Evolutionary conservation across 768 basidiomycete species (phyloP).

Genomic region (Trametes coccinea): DNA sequence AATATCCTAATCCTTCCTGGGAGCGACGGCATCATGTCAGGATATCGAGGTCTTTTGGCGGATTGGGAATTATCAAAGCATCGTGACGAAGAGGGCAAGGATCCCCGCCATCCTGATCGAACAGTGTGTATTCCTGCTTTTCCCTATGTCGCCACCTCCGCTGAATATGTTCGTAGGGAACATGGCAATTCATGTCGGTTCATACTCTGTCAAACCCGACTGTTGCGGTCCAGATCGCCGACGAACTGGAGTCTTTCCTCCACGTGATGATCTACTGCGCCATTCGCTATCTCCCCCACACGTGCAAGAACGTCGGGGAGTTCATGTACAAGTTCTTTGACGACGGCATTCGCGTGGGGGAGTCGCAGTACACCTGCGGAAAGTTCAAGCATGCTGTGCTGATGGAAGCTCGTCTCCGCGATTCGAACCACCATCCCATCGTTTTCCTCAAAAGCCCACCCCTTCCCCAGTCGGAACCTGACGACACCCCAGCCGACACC

Average conservation of each 20-base stretch:
- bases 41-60: not conserved
- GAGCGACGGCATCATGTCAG: not conserved
- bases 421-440: not conserved
- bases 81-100: not conserved
- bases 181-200: not conserved
- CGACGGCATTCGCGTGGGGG: not conserved
- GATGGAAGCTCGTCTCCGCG: not conserved
- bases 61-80: conserved; percentile 14
- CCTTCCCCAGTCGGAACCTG: not conserved
- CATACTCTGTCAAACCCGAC: not conserved
- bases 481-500: not conserved
- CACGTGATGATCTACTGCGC: not conserved
- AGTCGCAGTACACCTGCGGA: not conserved
- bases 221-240: not conserved
- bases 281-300: conserved; percentile 20
- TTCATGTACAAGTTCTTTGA: conserved; percentile 16
- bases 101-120: not conserved
- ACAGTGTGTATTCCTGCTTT: not conserved
- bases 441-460: not conserved
- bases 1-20: not conserved
- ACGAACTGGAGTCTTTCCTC: conserved; percentile 16
- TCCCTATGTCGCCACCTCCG: not conserved
- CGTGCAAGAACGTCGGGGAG: conserved; percentile 15
- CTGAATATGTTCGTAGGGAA: not conserved
- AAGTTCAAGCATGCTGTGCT: not conserved